Percentiles rank a stretch among this genome's conserved stretches.
Conservation (phyloP, 2,329 filamentous ascomycete species). For the Periconia sp. region DNA sequence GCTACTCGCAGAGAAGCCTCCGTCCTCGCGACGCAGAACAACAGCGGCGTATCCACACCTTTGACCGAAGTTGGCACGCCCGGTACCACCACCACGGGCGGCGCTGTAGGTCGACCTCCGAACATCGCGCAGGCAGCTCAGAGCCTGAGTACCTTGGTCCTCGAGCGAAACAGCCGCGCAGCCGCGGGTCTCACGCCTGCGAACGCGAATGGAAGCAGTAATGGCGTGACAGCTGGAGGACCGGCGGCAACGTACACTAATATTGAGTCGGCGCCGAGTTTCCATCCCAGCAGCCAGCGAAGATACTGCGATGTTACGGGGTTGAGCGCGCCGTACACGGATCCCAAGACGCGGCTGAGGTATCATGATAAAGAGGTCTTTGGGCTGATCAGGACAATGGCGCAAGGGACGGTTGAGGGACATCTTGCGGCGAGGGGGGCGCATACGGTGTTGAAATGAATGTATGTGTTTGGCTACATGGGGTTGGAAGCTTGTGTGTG, state of each 20-base stretch:
- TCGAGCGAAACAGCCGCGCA: slow-evolving; percentile 71
- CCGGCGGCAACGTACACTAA: slow-evolving; percentile 87
- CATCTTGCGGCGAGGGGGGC: slow-evolving; percentile 89
- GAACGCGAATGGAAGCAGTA: slow-evolving; percentile 45
- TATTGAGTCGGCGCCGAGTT: slow-evolving; percentile 88
- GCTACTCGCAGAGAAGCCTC: slow-evolving; percentile 88
- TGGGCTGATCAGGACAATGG: slow-evolving; percentile 74
- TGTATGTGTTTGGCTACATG: background rate
- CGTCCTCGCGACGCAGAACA: slow-evolving; percentile 77
- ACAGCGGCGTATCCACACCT: slow-evolving; percentile 75
- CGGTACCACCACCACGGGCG: slow-evolving; percentile 55
- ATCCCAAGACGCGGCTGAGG: slow-evolving; percentile 89
- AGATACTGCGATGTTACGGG: slow-evolving; percentile 97
- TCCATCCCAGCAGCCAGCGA: slow-evolving; percentile 75
- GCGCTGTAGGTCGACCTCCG: slow-evolving; percentile 54
- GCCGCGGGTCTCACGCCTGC: slow-evolving; percentile 10
- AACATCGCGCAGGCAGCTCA: slow-evolving; percentile 90
- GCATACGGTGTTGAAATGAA: slow-evolving; percentile 88
- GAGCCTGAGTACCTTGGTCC: slow-evolving; percentile 81
- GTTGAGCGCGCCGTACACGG: slow-evolving; percentile 84
- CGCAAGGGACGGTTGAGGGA: slow-evolving; percentile 80
- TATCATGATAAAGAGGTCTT: slow-evolving; percentile 96
- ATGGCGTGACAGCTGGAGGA: slow-evolving; percentile 45
- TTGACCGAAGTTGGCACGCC: slow-evolving; percentile 45
- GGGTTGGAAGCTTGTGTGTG: background rate